Evolutionary conservation across 2,329 filamentous ascomycete species (phyloP).

Genomic region (Lanzia echinophila): DNA sequence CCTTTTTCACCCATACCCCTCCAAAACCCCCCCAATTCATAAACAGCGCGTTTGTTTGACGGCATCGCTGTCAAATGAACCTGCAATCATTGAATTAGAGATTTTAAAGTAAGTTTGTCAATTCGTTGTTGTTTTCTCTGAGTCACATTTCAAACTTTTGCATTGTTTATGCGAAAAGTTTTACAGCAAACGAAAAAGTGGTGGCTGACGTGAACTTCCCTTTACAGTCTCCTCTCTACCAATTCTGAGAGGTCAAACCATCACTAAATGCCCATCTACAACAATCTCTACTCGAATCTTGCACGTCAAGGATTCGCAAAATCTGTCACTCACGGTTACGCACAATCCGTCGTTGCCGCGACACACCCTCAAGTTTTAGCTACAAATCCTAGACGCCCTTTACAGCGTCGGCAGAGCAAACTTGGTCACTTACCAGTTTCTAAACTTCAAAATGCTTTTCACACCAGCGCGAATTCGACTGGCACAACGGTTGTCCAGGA

Average conservation of each 20-base stretch:
- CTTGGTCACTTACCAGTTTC: slow-evolving; percentile 44
- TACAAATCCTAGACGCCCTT: slow-evolving; percentile 57
- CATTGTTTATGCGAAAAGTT: neutral
- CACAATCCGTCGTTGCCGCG: slow-evolving; percentile 93
- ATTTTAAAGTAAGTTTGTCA: slow-evolving; percentile 16
- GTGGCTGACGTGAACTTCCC: slow-evolving; percentile 10
- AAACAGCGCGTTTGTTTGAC: slow-evolving; percentile 84
- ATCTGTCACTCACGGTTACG: slow-evolving; percentile 95
- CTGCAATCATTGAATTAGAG: slow-evolving; percentile 53
- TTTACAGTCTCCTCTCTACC: slow-evolving; percentile 27
- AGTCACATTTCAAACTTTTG: neutral
- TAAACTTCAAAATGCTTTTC: slow-evolving; percentile 73
- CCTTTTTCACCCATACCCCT: slow-evolving; percentile 6
- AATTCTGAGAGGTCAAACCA: slow-evolving; percentile 56
- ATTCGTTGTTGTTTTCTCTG: neutral
- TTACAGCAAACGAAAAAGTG: neutral
- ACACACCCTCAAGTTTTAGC: slow-evolving; percentile 77
- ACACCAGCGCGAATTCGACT: slow-evolving; percentile 37
- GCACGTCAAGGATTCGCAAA: slow-evolving; percentile 97
- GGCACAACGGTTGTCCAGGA: slow-evolving; percentile 45
- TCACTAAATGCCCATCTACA: slow-evolving; percentile 87
- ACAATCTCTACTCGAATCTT: slow-evolving; percentile 67
- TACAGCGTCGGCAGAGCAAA: slow-evolving; percentile 42
- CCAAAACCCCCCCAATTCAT: slow-evolving; percentile 19
- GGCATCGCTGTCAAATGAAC: slow-evolving; percentile 97